Evolutionary conservation across 805 yeast genomes (phyloP).

Genomic region (Hanseniaspora valbyensis): DNA sequence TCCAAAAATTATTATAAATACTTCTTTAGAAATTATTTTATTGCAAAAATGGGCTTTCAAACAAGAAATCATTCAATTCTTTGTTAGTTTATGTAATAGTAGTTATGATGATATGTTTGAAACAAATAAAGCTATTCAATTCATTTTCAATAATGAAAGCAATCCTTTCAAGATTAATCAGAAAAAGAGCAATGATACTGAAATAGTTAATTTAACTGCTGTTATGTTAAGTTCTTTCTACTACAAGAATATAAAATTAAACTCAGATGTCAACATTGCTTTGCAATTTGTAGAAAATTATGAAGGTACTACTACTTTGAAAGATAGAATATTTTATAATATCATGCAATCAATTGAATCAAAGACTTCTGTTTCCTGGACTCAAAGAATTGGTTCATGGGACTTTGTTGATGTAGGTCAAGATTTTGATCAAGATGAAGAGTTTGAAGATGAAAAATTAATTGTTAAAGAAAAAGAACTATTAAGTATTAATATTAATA

Average conservation of each 20-base stretch:
- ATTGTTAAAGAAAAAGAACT: conserved; percentile 38
- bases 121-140: conserved; percentile 47
- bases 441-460: conserved; percentile 32
- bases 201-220: conserved; percentile 33
- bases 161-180: conserved; percentile 28
- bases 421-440: conserved; percentile 36
- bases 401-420: conserved; percentile 41
- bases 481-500: conserved; percentile 42
- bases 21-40: conserved; percentile 56
- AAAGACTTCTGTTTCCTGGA: conserved; percentile 47
- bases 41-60: conserved; percentile 38
- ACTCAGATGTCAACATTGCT: conserved; percentile 40
- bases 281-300: conserved; percentile 43
- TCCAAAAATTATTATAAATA: conserved; percentile 39
- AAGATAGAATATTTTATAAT: conserved; percentile 51
- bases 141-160: conserved; percentile 44
- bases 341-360: conserved; percentile 51
- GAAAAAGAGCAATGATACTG: conserved; percentile 18
- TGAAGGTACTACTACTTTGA: conserved; percentile 49
- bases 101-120: conserved; percentile 33
- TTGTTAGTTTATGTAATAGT: conserved; percentile 31
- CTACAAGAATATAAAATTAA: conserved; percentile 34
- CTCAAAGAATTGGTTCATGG: conserved; percentile 53
- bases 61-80: conserved; percentile 37
- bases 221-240: conserved; percentile 42